Conservation (phyloP, 2,329 filamentous ascomycete species). For the Hypoxylon sp. region DNA sequence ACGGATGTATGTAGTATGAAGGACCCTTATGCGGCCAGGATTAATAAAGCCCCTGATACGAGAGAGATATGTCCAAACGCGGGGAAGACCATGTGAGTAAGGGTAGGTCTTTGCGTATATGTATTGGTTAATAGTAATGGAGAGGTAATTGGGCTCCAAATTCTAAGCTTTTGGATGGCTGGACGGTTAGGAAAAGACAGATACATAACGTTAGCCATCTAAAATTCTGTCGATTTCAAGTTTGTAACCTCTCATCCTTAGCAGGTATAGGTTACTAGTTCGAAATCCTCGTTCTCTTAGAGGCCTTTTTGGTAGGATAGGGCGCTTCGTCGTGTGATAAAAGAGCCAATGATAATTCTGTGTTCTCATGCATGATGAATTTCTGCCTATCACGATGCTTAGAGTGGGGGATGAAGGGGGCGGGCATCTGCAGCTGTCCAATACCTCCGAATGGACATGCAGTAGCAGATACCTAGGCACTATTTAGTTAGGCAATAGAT, state of each 20-base stretch:
- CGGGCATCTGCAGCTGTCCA: constrained; percentile 41
- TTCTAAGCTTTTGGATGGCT: neutral
- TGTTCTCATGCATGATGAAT: constrained; percentile 34
- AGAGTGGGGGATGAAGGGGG: constrained; percentile 31
- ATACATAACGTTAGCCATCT: neutral
- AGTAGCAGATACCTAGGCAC: constrained; percentile 18
- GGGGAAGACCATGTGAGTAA: constrained; percentile 22
- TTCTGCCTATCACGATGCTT: constrained; percentile 42
- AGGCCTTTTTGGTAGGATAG: constrained; percentile 46
- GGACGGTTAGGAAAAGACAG: neutral
- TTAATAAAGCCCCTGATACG: constrained; percentile 28
- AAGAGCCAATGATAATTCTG: constrained; percentile 44
- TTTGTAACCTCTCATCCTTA: constrained; percentile 5
- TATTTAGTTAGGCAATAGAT: constrained; percentile 16
- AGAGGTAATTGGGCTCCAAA: neutral
- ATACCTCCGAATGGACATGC: constrained; percentile 36
- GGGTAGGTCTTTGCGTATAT: constrained; percentile 1
- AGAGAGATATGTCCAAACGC: constrained; percentile 29
- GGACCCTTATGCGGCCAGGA: constrained; percentile 35
- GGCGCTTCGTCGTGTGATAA: constrained; percentile 48
- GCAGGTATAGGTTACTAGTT: constrained; percentile 21
- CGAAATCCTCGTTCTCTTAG: constrained; percentile 9
- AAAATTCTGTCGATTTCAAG: neutral
- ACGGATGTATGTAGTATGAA: constrained; percentile 32
- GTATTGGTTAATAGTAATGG: neutral